Evolutionary conservation across 768 basidiomycete species (phyloP).

Genomic region (Boletus pseudopeckii): DNA sequence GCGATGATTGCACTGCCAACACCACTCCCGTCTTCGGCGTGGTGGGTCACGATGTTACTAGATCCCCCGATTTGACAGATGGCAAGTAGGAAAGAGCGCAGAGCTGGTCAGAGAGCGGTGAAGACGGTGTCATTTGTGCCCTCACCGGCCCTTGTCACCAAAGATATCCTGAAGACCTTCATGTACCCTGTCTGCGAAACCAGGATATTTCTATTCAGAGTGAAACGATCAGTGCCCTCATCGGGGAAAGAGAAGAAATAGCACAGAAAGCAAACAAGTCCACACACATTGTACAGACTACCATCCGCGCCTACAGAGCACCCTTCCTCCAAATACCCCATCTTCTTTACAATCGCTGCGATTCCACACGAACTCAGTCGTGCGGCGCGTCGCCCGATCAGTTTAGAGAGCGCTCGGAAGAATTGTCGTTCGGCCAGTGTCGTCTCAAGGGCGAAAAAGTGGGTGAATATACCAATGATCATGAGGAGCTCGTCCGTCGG

Average conservation of each 20-base stretch:
- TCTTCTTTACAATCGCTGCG: conserved; percentile 93
- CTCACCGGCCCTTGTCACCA: conserved; percentile 90
- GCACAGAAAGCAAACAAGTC: not conserved
- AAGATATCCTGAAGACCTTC: conserved; percentile 93
- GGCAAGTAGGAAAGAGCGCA: conserved; percentile 18
- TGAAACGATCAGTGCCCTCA: not conserved
- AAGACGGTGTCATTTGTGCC: conserved; percentile 6
- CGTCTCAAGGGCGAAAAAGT: conserved; percentile 96
- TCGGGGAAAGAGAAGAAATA: not conserved
- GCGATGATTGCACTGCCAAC: conserved; percentile 98
- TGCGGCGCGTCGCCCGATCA: conserved; percentile 88
- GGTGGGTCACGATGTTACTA: conserved; percentile 39
- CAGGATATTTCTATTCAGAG: conserved; percentile 86
- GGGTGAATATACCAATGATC: conserved; percentile 94
- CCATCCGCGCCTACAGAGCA: conserved; percentile 92
- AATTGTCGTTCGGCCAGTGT: conserved; percentile 96
- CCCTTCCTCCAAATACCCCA: conserved; percentile 88
- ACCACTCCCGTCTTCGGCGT: conserved; percentile 62
- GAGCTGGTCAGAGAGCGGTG: not conserved
- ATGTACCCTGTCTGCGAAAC: conserved; percentile 89
- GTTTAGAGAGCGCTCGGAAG: conserved; percentile 88
- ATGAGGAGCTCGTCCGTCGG: conserved; percentile 95
- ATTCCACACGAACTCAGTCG: conserved; percentile 93
- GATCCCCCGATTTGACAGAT: conserved; percentile 67
- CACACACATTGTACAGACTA: conserved; percentile 84